Evolutionary conservation across 345 rosid species (phyloP), one percentile per base, ranked within the genome.

Genomic region (Tarenaya hassleriana): DNA sequence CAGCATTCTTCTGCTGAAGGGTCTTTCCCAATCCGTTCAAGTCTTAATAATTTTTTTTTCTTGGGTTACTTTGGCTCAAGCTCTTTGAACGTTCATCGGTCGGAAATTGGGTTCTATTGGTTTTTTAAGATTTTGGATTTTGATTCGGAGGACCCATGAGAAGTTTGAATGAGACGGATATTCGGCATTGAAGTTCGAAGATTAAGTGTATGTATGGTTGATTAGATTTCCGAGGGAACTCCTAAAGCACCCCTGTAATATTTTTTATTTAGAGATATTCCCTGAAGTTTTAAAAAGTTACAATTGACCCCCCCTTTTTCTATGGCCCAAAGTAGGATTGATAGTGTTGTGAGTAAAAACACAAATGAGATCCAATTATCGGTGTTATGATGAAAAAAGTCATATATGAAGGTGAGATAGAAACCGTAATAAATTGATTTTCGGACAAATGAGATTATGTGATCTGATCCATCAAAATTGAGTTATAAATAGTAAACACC

Each of bases 1-100:
- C 65, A 88, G 56, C 90, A 82, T 88, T 55, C 62, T 24, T 24
- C 29, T 5, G 29, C 5, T 24, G 29, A 24, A 24, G 32, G 44
- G 55, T 3, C 14, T 48, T 10, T 54, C n/a, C 50, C 19, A 48
- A 27, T 32, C 38, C 9, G 32, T 44, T 50, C 50, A 38, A 51
- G 58, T 60, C 34, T 34, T 52, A 38, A 41, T n/a, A 31, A n/a
- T n/a, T n/a, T n/a, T 47, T 57, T 64, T 37, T 0, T n/a, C 14
- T 7, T 33, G 7, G 7, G 34, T 57, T 47, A 54, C 16, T 33
- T 19, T 6, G 41, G 8, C 55, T 48, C 44, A 21, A 34, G 34
- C 27, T 7, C 13, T 21, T 15, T 24, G 24, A 34, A 1, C 2
- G 8, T n/a, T 24, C 24, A n/a, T n/a, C 38, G 47, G 47, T 58